Evolutionary conservation across 345 rosid species (phyloP).

Genomic region (Fremontodendron californicum): DNA sequence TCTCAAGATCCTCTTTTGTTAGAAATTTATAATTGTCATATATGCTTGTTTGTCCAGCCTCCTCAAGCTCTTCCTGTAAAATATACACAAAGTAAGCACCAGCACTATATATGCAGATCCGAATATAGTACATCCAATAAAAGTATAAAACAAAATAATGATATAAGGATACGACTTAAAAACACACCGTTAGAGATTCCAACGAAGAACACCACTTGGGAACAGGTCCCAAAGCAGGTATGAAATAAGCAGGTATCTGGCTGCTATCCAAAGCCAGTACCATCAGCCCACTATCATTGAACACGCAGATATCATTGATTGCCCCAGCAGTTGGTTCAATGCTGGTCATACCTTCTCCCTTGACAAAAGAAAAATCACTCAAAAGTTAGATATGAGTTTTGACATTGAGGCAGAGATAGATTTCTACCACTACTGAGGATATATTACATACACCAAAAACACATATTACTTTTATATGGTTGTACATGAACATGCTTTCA

Average conservation of each 20-base stretch:
- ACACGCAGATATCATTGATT: constrained; percentile 86
- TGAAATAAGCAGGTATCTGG: constrained; percentile 80
- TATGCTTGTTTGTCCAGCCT: constrained; percentile 68
- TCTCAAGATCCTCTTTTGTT: constrained; percentile 82
- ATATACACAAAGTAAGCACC: constrained; percentile 4
- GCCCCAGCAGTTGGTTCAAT: constrained; percentile 83
- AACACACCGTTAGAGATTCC: constrained; percentile 73
- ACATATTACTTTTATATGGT: not conserved
- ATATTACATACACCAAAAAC: not conserved
- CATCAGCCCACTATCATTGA: constrained; percentile 82
- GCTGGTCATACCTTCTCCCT: constrained; percentile 94
- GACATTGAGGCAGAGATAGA: constrained; percentile 5
- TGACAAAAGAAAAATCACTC: constrained; percentile 12
- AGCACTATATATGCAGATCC: constrained; percentile 4
- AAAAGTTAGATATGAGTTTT: constrained; percentile 3
- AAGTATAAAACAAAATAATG: not conserved
- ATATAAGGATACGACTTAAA: constrained; percentile 3
- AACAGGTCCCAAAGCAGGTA: constrained; percentile 94
- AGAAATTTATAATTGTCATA: constrained; percentile 86
- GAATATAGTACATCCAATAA: not conserved
- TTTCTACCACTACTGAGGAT: not conserved
- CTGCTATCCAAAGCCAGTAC: constrained; percentile 76
- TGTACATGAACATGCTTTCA: not conserved
- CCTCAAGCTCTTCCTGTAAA: constrained; percentile 93
- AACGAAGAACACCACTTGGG: constrained; percentile 88